A percentile compares a stretch with the other conserved stretches of the same genome.
Evolutionary conservation across 2,329 filamentous ascomycete species (phyloP).

Genomic region (Akanthomyces uredinophilus): DNA sequence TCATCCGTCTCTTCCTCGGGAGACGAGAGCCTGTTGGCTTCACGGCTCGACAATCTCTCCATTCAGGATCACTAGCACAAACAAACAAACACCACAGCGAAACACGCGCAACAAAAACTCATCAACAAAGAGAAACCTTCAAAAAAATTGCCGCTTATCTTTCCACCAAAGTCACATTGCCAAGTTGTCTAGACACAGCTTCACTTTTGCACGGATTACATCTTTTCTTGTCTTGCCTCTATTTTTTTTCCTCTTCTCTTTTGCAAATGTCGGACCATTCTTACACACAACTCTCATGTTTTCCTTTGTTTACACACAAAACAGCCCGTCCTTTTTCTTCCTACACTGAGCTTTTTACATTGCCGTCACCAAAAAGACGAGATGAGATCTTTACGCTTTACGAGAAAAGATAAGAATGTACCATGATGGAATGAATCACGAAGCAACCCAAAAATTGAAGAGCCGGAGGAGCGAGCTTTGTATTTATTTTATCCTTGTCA

Average conservation of each 20-base stretch:
- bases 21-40: neutral
- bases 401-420: neutral
- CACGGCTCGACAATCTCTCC: neutral
- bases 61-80: neutral
- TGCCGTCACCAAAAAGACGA: neutral
- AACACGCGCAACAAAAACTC: neutral
- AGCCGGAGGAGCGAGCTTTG: neutral
- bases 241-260: neutral
- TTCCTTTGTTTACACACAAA: too few relatives aligned
- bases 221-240: neutral
- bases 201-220: too few relatives aligned
- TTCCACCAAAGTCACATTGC: neutral
- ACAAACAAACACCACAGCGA: neutral
- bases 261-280: constrained; percentile 6
- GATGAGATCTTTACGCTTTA: neutral
- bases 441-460: neutral
- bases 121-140: neutral
- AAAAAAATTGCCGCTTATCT: neutral
- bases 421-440: neutral
- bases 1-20: neutral
- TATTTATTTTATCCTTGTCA: neutral
- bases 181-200: too few relatives aligned
- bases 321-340: neutral
- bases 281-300: neutral
- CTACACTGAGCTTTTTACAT: neutral